phyloP scores from a whole-genome alignment of 2,329 filamentous ascomycete species.

The Beauveria asiatica region DNA sequence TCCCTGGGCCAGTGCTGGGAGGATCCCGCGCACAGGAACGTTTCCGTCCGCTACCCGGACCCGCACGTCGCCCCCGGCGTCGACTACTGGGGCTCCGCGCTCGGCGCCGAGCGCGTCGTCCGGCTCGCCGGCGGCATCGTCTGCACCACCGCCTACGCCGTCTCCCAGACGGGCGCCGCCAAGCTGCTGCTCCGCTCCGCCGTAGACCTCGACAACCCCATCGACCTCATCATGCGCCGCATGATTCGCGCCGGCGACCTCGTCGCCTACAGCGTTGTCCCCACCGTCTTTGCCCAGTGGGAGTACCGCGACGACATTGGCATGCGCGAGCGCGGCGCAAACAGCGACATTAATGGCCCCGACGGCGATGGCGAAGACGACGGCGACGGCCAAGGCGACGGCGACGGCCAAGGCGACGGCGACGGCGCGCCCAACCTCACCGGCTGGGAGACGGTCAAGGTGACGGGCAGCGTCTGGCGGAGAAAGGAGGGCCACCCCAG shows the following conservation, averaged over 20 bases:
- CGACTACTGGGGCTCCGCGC: conserved; percentile 14
- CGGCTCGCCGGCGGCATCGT: conserved; percentile 16
- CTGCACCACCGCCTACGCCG: conserved; percentile 21
- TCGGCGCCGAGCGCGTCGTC: conserved; percentile 19
- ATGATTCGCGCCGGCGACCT: conserved; percentile 17
- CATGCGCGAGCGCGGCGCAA: conserved; percentile 16
- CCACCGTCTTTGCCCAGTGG: conserved; percentile 21
- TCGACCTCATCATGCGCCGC: conserved; percentile 19
- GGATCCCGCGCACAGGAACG: neutral
- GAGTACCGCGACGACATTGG: conserved; percentile 17
- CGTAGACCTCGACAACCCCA: conserved; percentile 19
- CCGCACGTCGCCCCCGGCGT: conserved; percentile 10
- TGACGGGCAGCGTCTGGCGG: conserved; percentile 7
- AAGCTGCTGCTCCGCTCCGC: conserved; percentile 17
- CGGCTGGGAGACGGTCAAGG: conserved; percentile 3
- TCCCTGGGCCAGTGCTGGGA: conserved; percentile 10
- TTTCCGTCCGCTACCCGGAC: conserved; percentile 14
- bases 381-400: conserved; percentile 9
- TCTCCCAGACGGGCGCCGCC: conserved; percentile 20
- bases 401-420: too few relatives aligned
- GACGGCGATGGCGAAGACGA: neutral
- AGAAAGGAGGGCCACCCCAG: neutral
- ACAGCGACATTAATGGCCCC: conserved; percentile 18
- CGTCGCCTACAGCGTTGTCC: conserved; percentile 17
- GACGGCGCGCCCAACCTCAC: neutral